A percentile compares a stretch with the other conserved stretches of the same genome.
phyloP scores from a whole-genome alignment of 331 rosid species.

The Malus hybrid region DNA sequence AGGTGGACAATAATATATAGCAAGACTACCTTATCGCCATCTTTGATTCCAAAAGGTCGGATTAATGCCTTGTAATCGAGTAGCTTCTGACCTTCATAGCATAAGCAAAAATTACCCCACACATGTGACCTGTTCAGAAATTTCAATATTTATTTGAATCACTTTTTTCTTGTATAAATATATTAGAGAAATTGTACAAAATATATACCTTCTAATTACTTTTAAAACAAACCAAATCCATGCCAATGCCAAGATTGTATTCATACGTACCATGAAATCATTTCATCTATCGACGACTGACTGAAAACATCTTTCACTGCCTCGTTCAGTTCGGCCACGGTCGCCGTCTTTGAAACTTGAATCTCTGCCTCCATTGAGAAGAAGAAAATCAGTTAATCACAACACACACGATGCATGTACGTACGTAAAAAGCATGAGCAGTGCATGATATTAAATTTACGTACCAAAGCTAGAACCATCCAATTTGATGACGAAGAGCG shows the following conservation, averaged over 20 bases:
- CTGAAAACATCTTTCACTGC: conserved; percentile 43
- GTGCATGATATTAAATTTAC: not conserved
- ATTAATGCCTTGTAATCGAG: conserved; percentile 31
- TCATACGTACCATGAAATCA: conserved; percentile 37
- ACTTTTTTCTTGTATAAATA: not conserved
- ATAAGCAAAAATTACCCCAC: conserved; percentile 46
- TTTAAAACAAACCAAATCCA: not conserved
- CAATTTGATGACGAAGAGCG: conserved; percentile 36
- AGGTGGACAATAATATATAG: not conserved
- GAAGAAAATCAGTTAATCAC: not conserved
- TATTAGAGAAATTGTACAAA: not conserved
- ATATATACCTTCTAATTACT: not conserved
- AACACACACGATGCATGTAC: not conserved
- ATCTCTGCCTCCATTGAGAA: conserved; percentile 20
- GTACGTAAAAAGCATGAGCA: not conserved
- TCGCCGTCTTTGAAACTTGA: conserved; percentile 27
- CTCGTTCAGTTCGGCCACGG: conserved; percentile 34
- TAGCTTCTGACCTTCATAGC: conserved; percentile 31
- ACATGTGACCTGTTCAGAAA: conserved; percentile 38
- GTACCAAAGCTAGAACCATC: conserved; percentile 48
- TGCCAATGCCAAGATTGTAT: not conserved
- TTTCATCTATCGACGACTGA: conserved; percentile 12
- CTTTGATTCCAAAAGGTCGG: conserved; percentile 30
- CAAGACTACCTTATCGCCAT: conserved; percentile 34
- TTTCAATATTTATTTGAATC: not conserved